Conservation (phyloP, 345 rosid species). For the Psidium guajava region DNA sequence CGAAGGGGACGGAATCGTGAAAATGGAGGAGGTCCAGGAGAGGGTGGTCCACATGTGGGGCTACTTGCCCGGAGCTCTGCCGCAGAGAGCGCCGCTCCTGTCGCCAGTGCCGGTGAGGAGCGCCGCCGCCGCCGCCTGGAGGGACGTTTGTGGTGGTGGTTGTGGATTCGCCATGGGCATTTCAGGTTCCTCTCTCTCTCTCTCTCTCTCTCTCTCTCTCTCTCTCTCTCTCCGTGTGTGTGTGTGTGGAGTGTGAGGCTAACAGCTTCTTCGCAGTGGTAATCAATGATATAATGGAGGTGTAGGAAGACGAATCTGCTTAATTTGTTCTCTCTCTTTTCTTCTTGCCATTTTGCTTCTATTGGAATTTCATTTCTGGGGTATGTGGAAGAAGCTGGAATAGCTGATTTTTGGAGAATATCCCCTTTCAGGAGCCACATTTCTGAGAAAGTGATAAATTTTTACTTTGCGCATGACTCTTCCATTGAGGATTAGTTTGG, state of each 20-base stretch:
- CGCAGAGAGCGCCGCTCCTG: slow-evolving; percentile 66
- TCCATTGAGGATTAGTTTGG: not conserved
- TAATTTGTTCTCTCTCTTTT: not conserved
- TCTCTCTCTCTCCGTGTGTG: not conserved
- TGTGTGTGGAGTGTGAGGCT: not conserved
- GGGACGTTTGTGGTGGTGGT: slow-evolving; percentile 86
- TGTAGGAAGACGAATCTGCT: not conserved
- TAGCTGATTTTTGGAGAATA: not conserved
- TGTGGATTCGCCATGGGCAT: slow-evolving; percentile 98
- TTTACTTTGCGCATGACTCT: not conserved
- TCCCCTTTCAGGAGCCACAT: not conserved
- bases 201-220: not conserved
- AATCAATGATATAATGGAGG: not conserved
- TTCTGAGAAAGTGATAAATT: not conserved
- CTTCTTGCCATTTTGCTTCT: not conserved
- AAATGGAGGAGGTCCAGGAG: slow-evolving; percentile 10
- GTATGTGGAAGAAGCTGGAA: not conserved
- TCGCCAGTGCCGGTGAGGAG: slow-evolving; percentile 50
- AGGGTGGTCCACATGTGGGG: slow-evolving; percentile 79
- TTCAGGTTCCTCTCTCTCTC: slow-evolving; percentile 35
- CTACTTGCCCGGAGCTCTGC: slow-evolving; percentile 88
- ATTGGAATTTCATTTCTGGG: not conserved
- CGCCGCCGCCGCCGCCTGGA: slow-evolving; percentile 35
- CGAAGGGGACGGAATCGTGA: slow-evolving; percentile 18
- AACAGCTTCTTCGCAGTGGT: not conserved